Percentiles rank a stretch among this genome's conserved stretches.
These are phyloP conservation scores for Leccinum uliginosum DNA, from an alignment of 768 basidiomycete species.

Conservation along the genomic window DNA sequence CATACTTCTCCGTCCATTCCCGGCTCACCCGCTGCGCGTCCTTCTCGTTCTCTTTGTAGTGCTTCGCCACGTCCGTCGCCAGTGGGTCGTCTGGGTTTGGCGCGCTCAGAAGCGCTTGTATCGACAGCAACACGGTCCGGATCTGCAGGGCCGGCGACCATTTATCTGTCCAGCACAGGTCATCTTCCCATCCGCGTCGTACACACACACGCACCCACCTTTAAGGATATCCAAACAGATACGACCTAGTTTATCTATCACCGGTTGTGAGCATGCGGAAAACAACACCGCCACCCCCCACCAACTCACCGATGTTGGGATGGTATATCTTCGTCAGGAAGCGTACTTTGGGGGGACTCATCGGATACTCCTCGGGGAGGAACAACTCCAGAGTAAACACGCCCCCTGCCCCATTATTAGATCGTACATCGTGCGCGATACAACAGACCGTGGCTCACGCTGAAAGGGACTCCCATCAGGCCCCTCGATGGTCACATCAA, in stretches of 20 bases:
- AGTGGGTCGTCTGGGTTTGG: conserved; percentile 97
- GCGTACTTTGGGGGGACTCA: conserved; percentile 98
- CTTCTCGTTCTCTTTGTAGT: conserved; percentile 96
- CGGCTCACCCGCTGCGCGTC: conserved; percentile 88
- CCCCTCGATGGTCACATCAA: conserved; percentile 95
- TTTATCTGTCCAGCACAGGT: conserved; percentile 60
- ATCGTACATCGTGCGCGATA: background rate
- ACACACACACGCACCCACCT: conserved; percentile 44
- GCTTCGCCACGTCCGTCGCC: conserved; percentile 93
- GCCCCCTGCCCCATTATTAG: conserved; percentile 56
- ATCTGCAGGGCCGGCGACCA: conserved; percentile 99
- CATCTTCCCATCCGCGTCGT: background rate
- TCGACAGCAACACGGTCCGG: conserved; percentile 92
- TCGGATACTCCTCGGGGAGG: conserved; percentile 98
- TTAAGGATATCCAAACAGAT: conserved; percentile 99
- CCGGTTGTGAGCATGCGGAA: conserved; percentile 22
- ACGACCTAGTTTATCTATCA: conserved; percentile 90
- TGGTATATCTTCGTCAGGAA: conserved; percentile 99
- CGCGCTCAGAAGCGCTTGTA: conserved; percentile 94
- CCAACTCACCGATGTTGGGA: conserved; percentile 90
- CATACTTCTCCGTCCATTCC: conserved; percentile 95
- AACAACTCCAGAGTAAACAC: conserved; percentile 96
- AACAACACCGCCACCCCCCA: conserved; percentile 16
- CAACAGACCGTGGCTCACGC: conserved; percentile 43
- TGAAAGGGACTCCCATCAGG: conserved; percentile 92